Conservation (phyloP, 1,284 basidiomycete species). For the Cryptococcus floricola region DNA sequence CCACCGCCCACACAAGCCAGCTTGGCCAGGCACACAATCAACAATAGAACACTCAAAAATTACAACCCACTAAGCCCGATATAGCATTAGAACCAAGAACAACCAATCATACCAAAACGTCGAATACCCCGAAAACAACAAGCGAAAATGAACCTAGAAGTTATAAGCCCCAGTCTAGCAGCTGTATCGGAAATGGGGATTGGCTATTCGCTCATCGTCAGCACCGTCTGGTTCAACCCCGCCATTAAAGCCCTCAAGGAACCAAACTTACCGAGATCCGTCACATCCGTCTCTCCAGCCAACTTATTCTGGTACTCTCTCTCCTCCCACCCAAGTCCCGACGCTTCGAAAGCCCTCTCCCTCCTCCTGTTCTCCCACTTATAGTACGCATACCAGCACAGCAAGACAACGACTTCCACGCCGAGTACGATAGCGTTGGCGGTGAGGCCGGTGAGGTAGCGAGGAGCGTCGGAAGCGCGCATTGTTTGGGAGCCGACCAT, state of each 20-base stretch:
- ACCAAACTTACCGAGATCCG: slow-evolving; percentile 19
- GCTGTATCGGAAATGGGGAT: slow-evolving; percentile 26
- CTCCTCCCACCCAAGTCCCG: slow-evolving; percentile 21
- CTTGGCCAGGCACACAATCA: too few relatives aligned
- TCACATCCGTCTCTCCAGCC: slow-evolving; percentile 28
- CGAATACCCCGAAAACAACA: too few relatives aligned
- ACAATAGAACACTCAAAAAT: too few relatives aligned
- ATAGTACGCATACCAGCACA: slow-evolving; percentile 27
- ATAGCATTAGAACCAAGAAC: too few relatives aligned
- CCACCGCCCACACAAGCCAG: too few relatives aligned
- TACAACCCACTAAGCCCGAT: too few relatives aligned
- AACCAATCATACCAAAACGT: too few relatives aligned
- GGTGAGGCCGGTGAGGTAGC: slow-evolving; percentile 16
- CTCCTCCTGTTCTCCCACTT: slow-evolving; percentile 18
- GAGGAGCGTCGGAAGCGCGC: slow-evolving; percentile 19
- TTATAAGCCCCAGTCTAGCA: slow-evolving; percentile 4
- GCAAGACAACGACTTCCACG: slow-evolving; percentile 12
- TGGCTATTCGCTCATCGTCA: slow-evolving; percentile 5
- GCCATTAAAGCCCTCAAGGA: neutral
- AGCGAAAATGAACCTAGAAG: neutral
- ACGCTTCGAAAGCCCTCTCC: slow-evolving; percentile 17
- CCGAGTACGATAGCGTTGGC: slow-evolving; percentile 19
- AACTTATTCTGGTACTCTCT: slow-evolving; percentile 19
- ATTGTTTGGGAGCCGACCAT: slow-evolving; percentile 27
- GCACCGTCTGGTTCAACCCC: neutral